Evolutionary conservation across 2,329 filamentous ascomycete genomes (phyloP).

Genomic region (Diaporthe sp.): DNA sequence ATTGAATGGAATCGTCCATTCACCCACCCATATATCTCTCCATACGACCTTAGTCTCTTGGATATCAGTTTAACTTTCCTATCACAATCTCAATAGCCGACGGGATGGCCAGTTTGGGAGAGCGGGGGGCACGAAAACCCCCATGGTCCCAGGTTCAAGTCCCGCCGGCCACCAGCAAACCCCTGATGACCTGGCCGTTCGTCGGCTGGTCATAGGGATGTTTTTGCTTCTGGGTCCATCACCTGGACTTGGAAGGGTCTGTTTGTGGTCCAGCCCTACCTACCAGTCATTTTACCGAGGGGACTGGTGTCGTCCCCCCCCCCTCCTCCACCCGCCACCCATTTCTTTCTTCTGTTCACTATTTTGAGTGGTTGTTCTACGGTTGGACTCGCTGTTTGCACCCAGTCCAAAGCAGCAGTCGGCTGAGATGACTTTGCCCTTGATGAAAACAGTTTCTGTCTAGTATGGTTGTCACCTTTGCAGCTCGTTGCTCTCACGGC

Average conservation of each 20-base stretch:
- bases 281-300: background rate
- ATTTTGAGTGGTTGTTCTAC: too few species aligned
- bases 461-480: background rate
- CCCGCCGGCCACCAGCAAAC: background rate
- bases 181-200: background rate
- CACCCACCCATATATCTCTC: background rate
- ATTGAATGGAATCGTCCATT: background rate
- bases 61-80: background rate
- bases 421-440: background rate
- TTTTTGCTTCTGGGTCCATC: background rate
- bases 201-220: background rate
- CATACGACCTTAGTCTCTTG: background rate
- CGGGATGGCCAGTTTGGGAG: background rate
- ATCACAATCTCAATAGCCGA: background rate
- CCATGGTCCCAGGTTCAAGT: background rate
- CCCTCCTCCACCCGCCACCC: too few species aligned
- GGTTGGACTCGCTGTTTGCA: background rate
- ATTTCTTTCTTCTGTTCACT: too few species aligned
- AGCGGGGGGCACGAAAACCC: background rate
- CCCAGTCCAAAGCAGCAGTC: too few species aligned
- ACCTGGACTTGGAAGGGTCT: background rate
- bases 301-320: background rate
- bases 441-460: background rate
- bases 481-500: too few species aligned
- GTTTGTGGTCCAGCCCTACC: background rate